Percentiles rank a stretch among this genome's conserved stretches.
Conservation (phyloP, 805 yeast species). For the Cyberlindnera maritima region DNA sequence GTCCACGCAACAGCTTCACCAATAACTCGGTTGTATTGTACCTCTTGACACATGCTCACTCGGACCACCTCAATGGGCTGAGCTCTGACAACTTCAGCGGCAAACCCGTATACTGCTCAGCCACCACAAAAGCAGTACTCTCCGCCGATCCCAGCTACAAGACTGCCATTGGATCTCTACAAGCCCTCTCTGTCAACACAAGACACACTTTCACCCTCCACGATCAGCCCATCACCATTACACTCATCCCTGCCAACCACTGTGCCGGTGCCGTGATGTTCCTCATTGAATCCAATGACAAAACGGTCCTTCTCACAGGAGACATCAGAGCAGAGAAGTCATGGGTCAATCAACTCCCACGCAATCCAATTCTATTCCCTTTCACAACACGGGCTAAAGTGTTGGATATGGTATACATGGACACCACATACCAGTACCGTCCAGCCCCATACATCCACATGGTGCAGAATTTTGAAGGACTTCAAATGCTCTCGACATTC, state of each 20-base stretch:
- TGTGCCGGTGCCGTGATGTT: constrained; percentile 62
- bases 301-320: constrained; percentile 50
- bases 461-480: constrained; percentile 40
- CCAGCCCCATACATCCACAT: constrained; percentile 48
- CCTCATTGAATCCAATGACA: constrained; percentile 36
- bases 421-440: constrained; percentile 51
- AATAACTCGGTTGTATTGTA: constrained; percentile 23
- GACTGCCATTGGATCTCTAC: constrained; percentile 19
- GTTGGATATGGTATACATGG: constrained; percentile 49
- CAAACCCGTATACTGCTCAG: constrained; percentile 46
- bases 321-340: constrained; percentile 55
- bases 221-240: constrained; percentile 30
- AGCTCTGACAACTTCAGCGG: constrained; percentile 34
- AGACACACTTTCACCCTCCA: constrained; percentile 23
- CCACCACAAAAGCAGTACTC: constrained; percentile 33
- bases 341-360: constrained; percentile 41
- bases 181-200: constrained; percentile 13
- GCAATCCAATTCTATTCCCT: constrained; percentile 41
- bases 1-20: neutral
- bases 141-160: constrained; percentile 6
- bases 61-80: constrained; percentile 53
- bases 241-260: constrained; percentile 50
- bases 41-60: constrained; percentile 51
- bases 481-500: constrained; percentile 31
- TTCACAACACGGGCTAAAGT: constrained; percentile 33